Base-by-base conservation (phyloP, 495 filamentous ascomycete species). In the Podospora didyma region DNA sequence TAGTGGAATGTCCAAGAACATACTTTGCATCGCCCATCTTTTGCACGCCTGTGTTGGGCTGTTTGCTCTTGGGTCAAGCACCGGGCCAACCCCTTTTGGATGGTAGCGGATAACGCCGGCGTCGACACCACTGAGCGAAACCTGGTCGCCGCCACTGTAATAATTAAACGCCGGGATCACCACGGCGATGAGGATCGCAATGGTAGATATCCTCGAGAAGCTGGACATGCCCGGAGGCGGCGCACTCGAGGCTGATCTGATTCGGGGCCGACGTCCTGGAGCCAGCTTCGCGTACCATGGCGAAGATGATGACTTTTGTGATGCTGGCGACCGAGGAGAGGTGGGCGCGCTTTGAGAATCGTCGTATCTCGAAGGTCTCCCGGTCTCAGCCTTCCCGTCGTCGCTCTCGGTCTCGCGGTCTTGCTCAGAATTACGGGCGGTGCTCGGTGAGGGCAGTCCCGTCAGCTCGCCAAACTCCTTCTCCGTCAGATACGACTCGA, bases 21-120 rank as follows among this genome's bases (percentile, higher is more conserved):
- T 63, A 81, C 85, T 79, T 69, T 89, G 87, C 37, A 86, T 84
- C 45, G 78, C 80, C 84, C 85, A 91, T 60, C 87, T 72, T 53
- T 76, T 82, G 68, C 88, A 90, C 22, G 84, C 69, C 59, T 82
- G 65, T 4, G 81, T 85, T 17, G 76, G 70, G 50, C 73, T 81
- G 46, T 74, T 65, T 7, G 69, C 63, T 12, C 77, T 72, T 23
- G 59, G 50, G 39, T 74, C 69, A 23, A 79, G 60, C 4, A 67
- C 46, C 19, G 65, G 67, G 6, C 59, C 62, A 19, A 51, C 47
- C 2, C 54, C 48, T 53, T 59, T 62, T 2, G 63, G 62, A 7
- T 62, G 53, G 19, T 61, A 28, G 14, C 62, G 64, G 26, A 78
- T 75, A 47, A 79, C 69, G 20, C 75, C 74, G 17, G 78, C 78